Evolutionary conservation across 2,329 filamentous ascomycete genomes (phyloP), one percentile per base, ranked within the genome.

Genomic region (Hypoxylon sp.): DNA sequence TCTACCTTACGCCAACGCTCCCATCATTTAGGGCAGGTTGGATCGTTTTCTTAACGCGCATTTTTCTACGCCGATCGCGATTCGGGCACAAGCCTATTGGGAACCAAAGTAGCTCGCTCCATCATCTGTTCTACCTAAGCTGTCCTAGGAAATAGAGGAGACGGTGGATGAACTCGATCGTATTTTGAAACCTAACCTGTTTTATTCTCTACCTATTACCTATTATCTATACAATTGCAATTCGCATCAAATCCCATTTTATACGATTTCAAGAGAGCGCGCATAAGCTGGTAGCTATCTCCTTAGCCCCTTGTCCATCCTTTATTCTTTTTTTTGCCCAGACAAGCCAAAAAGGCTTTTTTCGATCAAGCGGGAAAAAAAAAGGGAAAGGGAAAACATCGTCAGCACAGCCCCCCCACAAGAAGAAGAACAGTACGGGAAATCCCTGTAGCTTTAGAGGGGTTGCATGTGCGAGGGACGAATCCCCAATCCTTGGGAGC

Each of bases 321-420:
- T 15, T 21, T 37, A 17, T 20, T 29, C 29, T 25, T 38, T 30
- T 16, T 13, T 30, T 36, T 29, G 31, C 23, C 40, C 7, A 30
- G n/a, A 17, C 40, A 31, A 40, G 44, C 34, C 34, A 25, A 38
- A 37, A 43, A 42, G 17, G 6, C 41, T 34, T 25, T 17, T 32
- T 27, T n/a, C 30, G 19, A 43, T 21, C 11, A 35, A 36, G 41
- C 32, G 41, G 32, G 15, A 32, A 27, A 17, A 27, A 27, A 21
- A 54, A 21, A 46, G 30, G 23, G 34, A 30, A 26, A 58, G 34
- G 46, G 40, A 43, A 46, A 52, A 51, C 31, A 55, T 51, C 42
- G 40, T 51, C 47, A 55, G 47, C 55, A 58, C 51, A 55, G 55
- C 55, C 55, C 55, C 51, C 55, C 45, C 48, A 47, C 25, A 47